Conservation (phyloP, 352 stramenopile genomes). For the Phytophthora ohioensis region DNA sequence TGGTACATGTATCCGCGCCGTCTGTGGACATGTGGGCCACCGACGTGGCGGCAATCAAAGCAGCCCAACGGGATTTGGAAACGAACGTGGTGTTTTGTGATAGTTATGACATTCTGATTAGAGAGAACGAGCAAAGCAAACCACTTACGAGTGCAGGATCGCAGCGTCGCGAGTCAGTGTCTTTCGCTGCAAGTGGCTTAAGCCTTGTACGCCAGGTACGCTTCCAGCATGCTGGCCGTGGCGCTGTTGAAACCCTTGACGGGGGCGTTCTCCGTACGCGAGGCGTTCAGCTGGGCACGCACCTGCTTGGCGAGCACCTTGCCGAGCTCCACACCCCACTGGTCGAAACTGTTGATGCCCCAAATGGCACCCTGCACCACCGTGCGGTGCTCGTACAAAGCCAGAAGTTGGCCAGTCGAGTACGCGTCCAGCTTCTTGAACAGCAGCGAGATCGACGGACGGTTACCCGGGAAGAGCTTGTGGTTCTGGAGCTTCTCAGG, state of each 20-base stretch:
- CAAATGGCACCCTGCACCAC: conserved; percentile 98
- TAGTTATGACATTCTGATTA: conserved; percentile 22
- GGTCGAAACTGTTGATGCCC: conserved; percentile 99
- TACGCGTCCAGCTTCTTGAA: conserved; percentile 97
- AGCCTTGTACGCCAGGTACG: conserved; percentile 90
- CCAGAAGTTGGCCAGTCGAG: conserved; percentile 95
- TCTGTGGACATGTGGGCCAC: no score
- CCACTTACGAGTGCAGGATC: conserved; percentile 3
- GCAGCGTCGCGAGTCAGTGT: neutral
- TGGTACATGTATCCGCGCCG: no score
- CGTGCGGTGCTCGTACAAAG: conserved; percentile 99
- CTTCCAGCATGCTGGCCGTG: conserved; percentile 92
- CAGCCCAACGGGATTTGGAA: no score
- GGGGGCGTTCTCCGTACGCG: conserved; percentile 72
- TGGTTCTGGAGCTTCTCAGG: conserved; percentile 93
- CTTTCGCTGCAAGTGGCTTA: conserved; percentile 28
- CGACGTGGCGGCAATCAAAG: no score
- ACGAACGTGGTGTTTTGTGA: conserved; percentile 14
- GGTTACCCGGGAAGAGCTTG: conserved; percentile 98
- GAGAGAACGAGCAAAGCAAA: conserved; percentile 19
- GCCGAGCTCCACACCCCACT: conserved; percentile 98
- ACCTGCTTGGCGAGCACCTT: conserved; percentile 98
- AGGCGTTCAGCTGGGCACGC: conserved; percentile 87
- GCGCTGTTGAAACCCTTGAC: conserved; percentile 96
- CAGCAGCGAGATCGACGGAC: conserved; percentile 97